Conservation (phyloP, 1,139 yeast species). For the Yamadazyma spencermartinsiae region DNA sequence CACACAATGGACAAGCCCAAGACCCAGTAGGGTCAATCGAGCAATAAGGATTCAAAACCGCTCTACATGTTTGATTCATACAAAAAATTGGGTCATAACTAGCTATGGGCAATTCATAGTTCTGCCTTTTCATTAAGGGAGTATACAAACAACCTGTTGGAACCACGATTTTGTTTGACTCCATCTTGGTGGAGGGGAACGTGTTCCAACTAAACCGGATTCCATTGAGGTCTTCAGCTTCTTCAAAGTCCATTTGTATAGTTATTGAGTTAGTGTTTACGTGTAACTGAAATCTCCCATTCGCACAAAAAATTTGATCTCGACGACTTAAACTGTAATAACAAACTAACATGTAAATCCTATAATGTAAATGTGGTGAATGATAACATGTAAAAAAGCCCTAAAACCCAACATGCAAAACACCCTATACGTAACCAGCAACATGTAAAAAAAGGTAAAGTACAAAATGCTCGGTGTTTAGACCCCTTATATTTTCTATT, state of each 20-base stretch:
- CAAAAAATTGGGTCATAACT: slow-evolving; percentile 91
- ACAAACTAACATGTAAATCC: neutral
- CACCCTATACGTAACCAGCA: neutral
- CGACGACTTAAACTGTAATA: slow-evolving; percentile 2
- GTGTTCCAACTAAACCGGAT: slow-evolving; percentile 53
- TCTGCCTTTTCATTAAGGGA: slow-evolving; percentile 76
- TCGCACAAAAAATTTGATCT: neutral
- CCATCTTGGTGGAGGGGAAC: slow-evolving; percentile 82
- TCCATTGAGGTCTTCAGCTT: slow-evolving; percentile 52
- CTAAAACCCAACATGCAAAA: neutral
- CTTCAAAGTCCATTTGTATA: slow-evolving; percentile 44
- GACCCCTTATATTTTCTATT: no score
- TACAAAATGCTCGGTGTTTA: no score
- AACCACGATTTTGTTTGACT: slow-evolving; percentile 88
- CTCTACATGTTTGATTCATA: slow-evolving; percentile 75
- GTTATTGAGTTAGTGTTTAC: slow-evolving; percentile 8
- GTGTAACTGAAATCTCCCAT: slow-evolving; percentile 6
- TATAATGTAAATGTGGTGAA: no score
- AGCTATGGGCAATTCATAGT: slow-evolving; percentile 66
- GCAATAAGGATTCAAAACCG: slow-evolving; percentile 86
- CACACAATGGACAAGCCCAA: slow-evolving; percentile 92
- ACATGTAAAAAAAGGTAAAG: neutral
- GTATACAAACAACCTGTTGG: slow-evolving; percentile 95
- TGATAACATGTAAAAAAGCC: neutral
- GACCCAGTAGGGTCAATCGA: slow-evolving; percentile 79